phyloP scores from a whole-genome alignment of 139 green algal species.

The Prasinococcaceae sp. region DNA sequence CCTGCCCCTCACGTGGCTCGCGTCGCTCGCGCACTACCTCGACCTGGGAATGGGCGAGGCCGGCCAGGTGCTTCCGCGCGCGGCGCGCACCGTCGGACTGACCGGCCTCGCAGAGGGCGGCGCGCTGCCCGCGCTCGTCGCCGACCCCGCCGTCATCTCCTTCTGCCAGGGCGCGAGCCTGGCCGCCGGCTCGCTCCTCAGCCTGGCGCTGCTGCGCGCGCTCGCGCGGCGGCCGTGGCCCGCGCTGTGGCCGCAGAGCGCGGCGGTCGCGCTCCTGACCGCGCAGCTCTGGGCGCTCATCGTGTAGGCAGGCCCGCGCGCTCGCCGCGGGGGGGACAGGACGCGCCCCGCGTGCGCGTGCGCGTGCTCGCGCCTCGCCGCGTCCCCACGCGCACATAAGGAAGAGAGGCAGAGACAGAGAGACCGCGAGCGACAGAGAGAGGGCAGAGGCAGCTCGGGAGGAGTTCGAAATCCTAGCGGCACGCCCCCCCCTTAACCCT shows the following conservation, averaged over 20 bases:
- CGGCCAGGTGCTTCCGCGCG: slow-evolving; percentile 30
- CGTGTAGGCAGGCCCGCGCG: no score
- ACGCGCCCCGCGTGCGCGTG: no score
- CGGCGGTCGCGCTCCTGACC: slow-evolving; percentile 29
- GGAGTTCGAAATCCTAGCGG: no score
- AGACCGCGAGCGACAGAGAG: no score
- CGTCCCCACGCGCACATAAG: no score
- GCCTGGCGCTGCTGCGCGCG: slow-evolving; percentile 35
- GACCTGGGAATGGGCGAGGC: slow-evolving; percentile 32
- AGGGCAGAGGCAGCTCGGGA: no score
- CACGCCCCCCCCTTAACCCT: no score
- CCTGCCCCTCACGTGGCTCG: slow-evolving; percentile 44
- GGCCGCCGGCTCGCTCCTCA: slow-evolving; percentile 23
- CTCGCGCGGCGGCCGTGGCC: slow-evolving; percentile 35
- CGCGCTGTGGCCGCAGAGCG: slow-evolving; percentile 28
- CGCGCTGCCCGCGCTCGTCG: slow-evolving; percentile 8
- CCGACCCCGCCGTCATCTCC: slow-evolving; percentile 21
- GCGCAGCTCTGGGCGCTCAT: slow-evolving; percentile 50
- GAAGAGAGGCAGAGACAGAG: no score
- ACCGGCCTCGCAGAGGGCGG: background rate
- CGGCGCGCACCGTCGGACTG: slow-evolving; percentile 13
- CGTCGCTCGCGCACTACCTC: slow-evolving; percentile 45
- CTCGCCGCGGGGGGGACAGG: no score
- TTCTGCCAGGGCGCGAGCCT: slow-evolving; percentile 38
- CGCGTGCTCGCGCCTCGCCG: no score